phyloP scores from a whole-genome alignment of 768 basidiomycete species.

The Russula compacta region DNA sequence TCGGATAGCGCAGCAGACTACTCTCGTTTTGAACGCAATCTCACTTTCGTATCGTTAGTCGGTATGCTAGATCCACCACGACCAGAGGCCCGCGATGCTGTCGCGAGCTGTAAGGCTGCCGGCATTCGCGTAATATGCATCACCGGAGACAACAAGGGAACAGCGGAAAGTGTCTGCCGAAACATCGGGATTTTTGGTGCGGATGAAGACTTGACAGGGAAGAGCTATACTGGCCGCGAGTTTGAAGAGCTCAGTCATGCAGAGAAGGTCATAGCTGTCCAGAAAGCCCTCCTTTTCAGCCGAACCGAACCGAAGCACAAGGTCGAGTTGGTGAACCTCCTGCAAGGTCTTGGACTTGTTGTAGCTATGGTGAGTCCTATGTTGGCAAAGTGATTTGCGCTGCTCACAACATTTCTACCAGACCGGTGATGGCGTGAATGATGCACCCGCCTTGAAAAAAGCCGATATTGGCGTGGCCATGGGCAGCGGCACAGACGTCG shows the following conservation, averaged over 20 bases:
- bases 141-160: slow-evolving; percentile 96
- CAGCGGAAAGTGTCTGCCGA: slow-evolving; percentile 93
- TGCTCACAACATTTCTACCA: slow-evolving; percentile 26
- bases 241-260: slow-evolving; percentile 71
- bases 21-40: slow-evolving; percentile 78
- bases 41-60: slow-evolving; percentile 91
- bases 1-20: slow-evolving; percentile 77
- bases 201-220: slow-evolving; percentile 83
- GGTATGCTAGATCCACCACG: slow-evolving; percentile 98
- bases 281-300: slow-evolving; percentile 82
- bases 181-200: slow-evolving; percentile 90
- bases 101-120: slow-evolving; percentile 84
- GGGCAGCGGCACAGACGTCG: slow-evolving; percentile 98
- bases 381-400: slow-evolving; percentile 6
- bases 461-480: slow-evolving; percentile 98
- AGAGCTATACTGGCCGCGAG: slow-evolving; percentile 92
- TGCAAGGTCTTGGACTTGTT: slow-evolving; percentile 85
- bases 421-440: slow-evolving; percentile 98
- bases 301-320: slow-evolving; percentile 95
- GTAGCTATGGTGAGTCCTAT: slow-evolving; percentile 73
- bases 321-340: slow-evolving; percentile 84
- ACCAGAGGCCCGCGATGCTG: slow-evolving; percentile 80
- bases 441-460: slow-evolving; percentile 93
- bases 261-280: slow-evolving; percentile 81
- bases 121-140: slow-evolving; percentile 96